Base-by-base conservation (phyloP, 495 filamentous ascomycete genomes). In the Articulospora tetracladia region DNA sequence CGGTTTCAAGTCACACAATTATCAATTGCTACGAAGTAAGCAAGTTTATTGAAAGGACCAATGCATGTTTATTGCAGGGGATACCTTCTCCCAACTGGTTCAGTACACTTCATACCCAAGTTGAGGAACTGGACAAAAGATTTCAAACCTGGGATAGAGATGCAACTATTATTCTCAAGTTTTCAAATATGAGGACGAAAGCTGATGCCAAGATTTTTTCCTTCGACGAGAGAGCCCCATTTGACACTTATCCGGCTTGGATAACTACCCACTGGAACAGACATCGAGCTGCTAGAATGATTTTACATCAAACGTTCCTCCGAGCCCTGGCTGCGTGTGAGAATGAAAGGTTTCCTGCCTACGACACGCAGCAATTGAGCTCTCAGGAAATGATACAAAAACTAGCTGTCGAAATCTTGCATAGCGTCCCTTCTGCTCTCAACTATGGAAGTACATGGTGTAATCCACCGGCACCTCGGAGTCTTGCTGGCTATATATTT, bases 401-500 rank as follows among this genome's bases (percentile, higher is more conserved):
- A 1, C 34, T 41, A 19, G 39, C n/a, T 3, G 17, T 15, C 7
- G 17, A 44, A 7, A 44, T 44, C 15, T 44, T 44, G 17, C 8
- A 12, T 12, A 44, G 39, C 17, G 3, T 44, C 17, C 39, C 39
- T n/a, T 19, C 3, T 19, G 17, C 39, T 44, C 8, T 44, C 39
- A n/a, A 44, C 39, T 44, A 15, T 19, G 39, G 39, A 12, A 7
- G 7, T 19, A 11, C 39, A n/a, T 17, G 10, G 3, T 44, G 8
- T 3, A 44, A 44, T 17, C 39, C 39, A 44, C 15, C 39, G 10
- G 39, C 15, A 3, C 8, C 17, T 1, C 27, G 32, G 25, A 58
- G n/a, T 52, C 28, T 58, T 26, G 56, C 26, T 12, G 46, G 46
- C 4, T 58, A 58, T 27, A 25, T 58, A 20, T 11, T 51, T 20